A percentile compares a stretch with the other conserved stretches of the same genome.
These are phyloP conservation scores for Phaffia tasmanica DNA, from an alignment of 768 basidiomycete species.

Conservation along the genomic window DNA sequence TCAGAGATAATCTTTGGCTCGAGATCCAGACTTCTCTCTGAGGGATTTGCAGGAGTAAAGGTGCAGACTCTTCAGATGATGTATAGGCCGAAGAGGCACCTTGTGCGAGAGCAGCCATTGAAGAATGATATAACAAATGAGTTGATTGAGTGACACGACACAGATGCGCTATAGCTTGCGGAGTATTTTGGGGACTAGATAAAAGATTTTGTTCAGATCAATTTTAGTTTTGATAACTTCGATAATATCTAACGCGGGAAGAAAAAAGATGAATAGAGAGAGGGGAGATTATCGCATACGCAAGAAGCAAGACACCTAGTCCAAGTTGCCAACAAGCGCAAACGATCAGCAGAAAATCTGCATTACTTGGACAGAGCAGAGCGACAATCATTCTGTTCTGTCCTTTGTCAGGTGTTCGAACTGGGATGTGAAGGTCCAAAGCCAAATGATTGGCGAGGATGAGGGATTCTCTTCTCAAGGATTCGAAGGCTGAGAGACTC, in stretches of 20 bases:
- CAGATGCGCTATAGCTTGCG: not conserved
- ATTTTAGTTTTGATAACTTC: not conserved
- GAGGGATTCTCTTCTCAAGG: too few relatives aligned
- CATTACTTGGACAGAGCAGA: slow-evolving; percentile 4
- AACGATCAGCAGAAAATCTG: not conserved
- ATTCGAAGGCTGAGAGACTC: too few relatives aligned
- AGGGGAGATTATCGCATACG: not conserved
- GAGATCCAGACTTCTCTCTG: not conserved
- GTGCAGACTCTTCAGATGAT: not conserved
- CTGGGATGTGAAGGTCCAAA: not conserved
- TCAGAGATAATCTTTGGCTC: not conserved
- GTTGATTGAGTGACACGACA: not conserved
- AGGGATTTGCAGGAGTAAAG: not conserved
- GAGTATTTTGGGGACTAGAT: slow-evolving; percentile 1
- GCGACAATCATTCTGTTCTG: slow-evolving; percentile 1
- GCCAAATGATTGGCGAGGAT: too few relatives aligned
- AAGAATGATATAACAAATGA: slow-evolving; percentile 2
- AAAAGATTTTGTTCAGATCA: not conserved
- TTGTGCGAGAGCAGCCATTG: not conserved
- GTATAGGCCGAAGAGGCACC: not conserved
- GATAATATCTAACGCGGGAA: not conserved
- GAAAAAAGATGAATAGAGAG: not conserved
- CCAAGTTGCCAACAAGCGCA: not conserved
- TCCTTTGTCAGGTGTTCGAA: not conserved
- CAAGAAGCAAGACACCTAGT: slow-evolving; percentile 3